These are phyloP conservation scores for Cyberlindnera euphorbiae DNA, from an alignment of 805 yeast genomes.

Conservation along the genomic window DNA sequence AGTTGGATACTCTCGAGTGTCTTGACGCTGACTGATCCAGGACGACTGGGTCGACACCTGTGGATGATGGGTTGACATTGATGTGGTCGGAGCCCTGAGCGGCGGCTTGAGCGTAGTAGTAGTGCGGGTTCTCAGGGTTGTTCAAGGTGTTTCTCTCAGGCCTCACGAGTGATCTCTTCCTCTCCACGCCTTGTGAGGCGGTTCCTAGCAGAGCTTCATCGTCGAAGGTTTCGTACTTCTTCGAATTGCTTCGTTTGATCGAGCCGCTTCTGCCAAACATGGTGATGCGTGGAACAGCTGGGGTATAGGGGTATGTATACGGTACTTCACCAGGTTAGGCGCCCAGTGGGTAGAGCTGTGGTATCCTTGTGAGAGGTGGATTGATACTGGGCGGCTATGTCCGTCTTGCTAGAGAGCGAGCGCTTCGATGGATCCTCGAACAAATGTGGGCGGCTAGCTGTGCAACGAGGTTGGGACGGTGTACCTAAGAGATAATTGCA, in stretches of 20 bases:
- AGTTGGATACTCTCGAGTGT: constrained; percentile 11
- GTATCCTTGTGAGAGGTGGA: too few species aligned
- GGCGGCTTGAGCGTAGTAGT: constrained; percentile 71
- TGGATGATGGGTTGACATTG: constrained; percentile 60
- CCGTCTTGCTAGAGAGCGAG: too few species aligned
- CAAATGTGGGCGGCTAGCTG: too few species aligned
- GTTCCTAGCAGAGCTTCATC: constrained; percentile 31
- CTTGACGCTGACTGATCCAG: constrained; percentile 14
- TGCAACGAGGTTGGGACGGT: too few species aligned
- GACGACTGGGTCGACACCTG: constrained; percentile 61
- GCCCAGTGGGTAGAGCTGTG: not conserved
- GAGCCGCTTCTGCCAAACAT: constrained; percentile 27
- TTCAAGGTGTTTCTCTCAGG: constrained; percentile 74
- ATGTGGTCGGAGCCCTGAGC: constrained; percentile 60
- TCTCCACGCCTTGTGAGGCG: constrained; percentile 24
- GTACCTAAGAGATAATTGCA: too few species aligned
- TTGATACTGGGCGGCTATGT: too few species aligned
- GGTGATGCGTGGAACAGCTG: not conserved
- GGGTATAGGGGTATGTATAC: not conserved
- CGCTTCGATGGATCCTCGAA: too few species aligned
- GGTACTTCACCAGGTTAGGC: not conserved
- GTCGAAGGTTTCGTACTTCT: constrained; percentile 24
- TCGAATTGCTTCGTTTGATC: constrained; percentile 18
- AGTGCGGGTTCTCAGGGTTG: constrained; percentile 67
- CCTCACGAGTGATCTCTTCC: constrained; percentile 68